Evolutionary conservation across 257 asterid genomes (phyloP), one percentile per base, ranked within the genome.

Genomic region (Osmanthus fragrans): DNA sequence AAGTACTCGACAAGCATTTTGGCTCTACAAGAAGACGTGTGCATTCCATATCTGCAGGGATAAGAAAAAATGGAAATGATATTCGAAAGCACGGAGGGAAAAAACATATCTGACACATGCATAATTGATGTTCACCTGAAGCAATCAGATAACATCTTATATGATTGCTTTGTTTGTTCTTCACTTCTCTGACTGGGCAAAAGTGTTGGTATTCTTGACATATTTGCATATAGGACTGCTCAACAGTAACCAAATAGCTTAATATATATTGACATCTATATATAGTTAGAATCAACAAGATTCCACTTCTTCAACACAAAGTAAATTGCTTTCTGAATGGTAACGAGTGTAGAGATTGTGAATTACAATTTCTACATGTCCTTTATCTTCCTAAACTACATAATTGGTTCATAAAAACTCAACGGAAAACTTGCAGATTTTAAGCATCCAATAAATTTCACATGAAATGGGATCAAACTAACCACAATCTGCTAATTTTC

Each of bases 401-500:
- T 27, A 10, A 27, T 25, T 10, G 16, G 69, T 27, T 63, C 25
- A 11, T 10, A 25, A 27, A 23, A 27, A 10, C 6, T 25, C 11
- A 27, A 63, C 2, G 2, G 34, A 63, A 36, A 25, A 63, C 34
- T 23, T 3, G 34, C 33, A 63, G 19, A 63, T 23, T 63, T 23
- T 23, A 63, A 63, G 34, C 73, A 42, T 72, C 54, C 67, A 78
- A 60, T 56, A 73, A 66, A 65, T 47, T 37, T 70, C 42, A 56
- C 42, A 36, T 27, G 76, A 73, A 76, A 29, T 0, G 25, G 79
- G 74, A 77, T 58, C 67, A 6, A 75, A 73, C 83, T 85, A 21
- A 92, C 94, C 94, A 85, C 97, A 92, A 67, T 92, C 92, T 42
- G 97, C 92, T 70, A 87, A 76, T 81, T 92, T 81, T 71, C 96